phyloP scores from a whole-genome alignment of 176 grass and related monocot genomes.

The Cenchrus purpureus region DNA sequence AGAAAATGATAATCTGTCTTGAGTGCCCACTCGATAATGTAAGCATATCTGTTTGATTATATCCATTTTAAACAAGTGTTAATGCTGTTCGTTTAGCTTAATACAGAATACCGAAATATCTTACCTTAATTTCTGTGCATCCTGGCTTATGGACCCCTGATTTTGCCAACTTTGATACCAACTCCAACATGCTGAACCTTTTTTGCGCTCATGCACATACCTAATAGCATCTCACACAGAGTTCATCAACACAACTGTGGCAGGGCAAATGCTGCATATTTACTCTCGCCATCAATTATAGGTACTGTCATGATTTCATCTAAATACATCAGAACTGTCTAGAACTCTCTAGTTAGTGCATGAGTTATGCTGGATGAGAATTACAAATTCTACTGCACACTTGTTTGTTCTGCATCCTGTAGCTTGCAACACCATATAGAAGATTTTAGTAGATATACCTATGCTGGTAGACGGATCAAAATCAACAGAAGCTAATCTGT shows the following conservation, averaged over 20 bases:
- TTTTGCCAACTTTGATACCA: neutral
- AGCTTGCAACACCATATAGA: neutral
- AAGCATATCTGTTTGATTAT: conserved; percentile 8
- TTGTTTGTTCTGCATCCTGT: neutral
- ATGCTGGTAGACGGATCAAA: conserved; percentile 23
- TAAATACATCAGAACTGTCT: conserved; percentile 6
- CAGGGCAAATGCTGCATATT: neutral
- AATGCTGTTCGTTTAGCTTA: conserved; percentile 2
- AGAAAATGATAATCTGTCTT: conserved; percentile 12
- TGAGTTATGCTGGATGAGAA: neutral
- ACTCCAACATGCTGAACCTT: neutral
- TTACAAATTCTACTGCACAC: conserved; percentile 17
- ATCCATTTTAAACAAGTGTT: conserved; percentile 2
- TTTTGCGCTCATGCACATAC: neutral
- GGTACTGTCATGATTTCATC: neutral
- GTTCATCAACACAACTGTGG: neutral
- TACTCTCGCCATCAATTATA: conserved; percentile 8
- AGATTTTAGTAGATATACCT: conserved; percentile 29
- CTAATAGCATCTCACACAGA: neutral
- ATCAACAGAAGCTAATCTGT: neutral
- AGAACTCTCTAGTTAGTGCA: neutral
- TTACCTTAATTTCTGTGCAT: neutral
- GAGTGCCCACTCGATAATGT: neutral
- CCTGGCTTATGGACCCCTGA: neutral
- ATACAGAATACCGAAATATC: conserved; percentile 8